Conservation (phyloP, 768 basidiomycete species). For the Postia placenta region DNA sequence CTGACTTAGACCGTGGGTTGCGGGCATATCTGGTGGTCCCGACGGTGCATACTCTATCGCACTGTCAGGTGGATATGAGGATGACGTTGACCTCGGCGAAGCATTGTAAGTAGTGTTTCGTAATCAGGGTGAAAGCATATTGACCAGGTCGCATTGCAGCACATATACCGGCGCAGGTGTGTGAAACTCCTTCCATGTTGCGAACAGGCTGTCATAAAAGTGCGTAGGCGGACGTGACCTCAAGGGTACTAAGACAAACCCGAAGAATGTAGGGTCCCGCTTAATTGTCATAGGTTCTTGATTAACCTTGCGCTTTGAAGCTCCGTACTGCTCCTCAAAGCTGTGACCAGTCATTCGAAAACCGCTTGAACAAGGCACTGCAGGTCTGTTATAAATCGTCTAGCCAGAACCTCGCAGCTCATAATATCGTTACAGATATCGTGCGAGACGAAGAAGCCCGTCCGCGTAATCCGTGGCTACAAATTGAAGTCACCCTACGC, state of each 20-base stretch:
- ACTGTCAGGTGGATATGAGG: constrained; percentile 84
- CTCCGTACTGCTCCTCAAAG: constrained; percentile 88
- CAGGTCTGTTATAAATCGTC: constrained; percentile 39
- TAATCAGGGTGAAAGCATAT: too few species aligned
- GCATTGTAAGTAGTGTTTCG: constrained; percentile 62
- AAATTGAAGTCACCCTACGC: constrained; percentile 70
- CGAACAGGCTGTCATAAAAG: background rate
- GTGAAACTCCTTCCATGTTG: constrained; percentile 3
- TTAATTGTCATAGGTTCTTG: constrained; percentile 1
- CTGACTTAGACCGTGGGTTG: constrained; percentile 65
- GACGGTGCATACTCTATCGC: constrained; percentile 82
- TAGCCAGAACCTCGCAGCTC: too few species aligned
- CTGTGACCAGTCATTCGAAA: constrained; percentile 76
- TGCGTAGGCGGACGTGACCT: constrained; percentile 73
- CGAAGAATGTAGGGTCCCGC: constrained; percentile 65
- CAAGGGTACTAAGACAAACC: constrained; percentile 73
- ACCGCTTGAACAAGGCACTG: constrained; percentile 63
- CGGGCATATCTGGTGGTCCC: constrained; percentile 64
- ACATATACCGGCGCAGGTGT: constrained; percentile 77
- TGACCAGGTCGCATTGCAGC: constrained; percentile 27
- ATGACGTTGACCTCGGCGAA: constrained; percentile 78
- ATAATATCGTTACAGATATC: constrained; percentile 65
- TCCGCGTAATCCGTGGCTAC: constrained; percentile 85
- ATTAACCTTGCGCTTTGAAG: constrained; percentile 28
- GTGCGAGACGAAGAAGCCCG: constrained; percentile 72